Percentiles rank a stretch among this genome's conserved stretches.
These are phyloP conservation scores for Yueomyces sp. DNA, from an alignment of 805 yeast genomes.

Conservation along the genomic window DNA sequence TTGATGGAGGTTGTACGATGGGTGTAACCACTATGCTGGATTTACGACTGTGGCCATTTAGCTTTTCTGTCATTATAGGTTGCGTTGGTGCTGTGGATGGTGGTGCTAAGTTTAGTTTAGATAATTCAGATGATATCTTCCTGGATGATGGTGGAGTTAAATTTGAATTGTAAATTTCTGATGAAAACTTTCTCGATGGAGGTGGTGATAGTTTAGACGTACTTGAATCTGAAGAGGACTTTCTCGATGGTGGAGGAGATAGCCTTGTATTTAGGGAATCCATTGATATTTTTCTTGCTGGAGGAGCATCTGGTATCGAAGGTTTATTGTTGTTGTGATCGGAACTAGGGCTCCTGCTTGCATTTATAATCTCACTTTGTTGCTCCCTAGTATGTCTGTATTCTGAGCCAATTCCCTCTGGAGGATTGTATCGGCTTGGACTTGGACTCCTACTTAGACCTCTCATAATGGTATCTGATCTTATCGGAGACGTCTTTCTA, in stretches of 20 bases:
- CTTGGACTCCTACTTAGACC: conserved; percentile 1
- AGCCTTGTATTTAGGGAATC: neutral
- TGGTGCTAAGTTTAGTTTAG: neutral
- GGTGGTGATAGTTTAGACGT: neutral
- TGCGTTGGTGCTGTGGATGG: neutral
- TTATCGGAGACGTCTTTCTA: conserved; percentile 15
- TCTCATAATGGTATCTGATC: conserved; percentile 2
- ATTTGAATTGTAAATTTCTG: neutral
- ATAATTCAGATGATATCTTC: no score
- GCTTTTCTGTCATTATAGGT: neutral
- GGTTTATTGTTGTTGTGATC: no score
- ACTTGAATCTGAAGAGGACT: neutral
- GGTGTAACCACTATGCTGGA: neutral
- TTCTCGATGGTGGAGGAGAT: neutral
- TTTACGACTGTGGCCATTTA: neutral
- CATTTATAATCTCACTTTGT: no score
- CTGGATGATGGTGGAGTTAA: neutral
- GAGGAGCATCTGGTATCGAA: neutral
- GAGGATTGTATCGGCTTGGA: conserved; percentile 1
- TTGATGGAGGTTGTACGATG: no score
- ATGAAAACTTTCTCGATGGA: neutral
- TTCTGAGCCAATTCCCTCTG: no score
- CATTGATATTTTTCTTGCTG: neutral
- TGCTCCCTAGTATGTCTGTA: no score
- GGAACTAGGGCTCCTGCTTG: neutral